Percentiles rank a stretch among this genome's conserved stretches.
phyloP scores from a whole-genome alignment of 495 filamentous ascomycete genomes.

The Aspergillus coremiiformis region DNA sequence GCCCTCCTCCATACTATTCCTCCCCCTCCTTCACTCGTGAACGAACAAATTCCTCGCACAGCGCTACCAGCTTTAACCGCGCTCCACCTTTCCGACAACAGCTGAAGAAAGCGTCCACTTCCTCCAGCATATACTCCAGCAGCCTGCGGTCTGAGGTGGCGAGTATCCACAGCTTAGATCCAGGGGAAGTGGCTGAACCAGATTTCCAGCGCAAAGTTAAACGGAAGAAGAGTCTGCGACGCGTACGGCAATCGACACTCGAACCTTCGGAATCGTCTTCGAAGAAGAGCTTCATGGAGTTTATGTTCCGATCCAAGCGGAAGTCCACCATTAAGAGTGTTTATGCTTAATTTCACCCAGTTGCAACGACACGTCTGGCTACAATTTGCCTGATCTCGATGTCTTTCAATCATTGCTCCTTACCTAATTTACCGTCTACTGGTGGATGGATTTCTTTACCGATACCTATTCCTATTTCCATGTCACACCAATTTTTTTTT shows the following conservation, averaged over 20 bases:
- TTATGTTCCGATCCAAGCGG: conserved; percentile 28
- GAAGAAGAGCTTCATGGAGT: conserved; percentile 31
- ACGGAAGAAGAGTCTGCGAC: conserved; percentile 19
- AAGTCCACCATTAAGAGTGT: conserved; percentile 17
- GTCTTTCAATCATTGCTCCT: background rate
- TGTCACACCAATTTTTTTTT: too few species aligned
- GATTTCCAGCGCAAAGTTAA: conserved; percentile 8
- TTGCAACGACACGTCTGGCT: background rate
- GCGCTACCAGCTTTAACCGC: conserved; percentile 22
- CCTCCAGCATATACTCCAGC: conserved; percentile 67
- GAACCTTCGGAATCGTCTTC: conserved; percentile 11
- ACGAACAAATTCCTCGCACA: conserved; percentile 19
- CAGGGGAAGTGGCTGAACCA: conserved; percentile 1
- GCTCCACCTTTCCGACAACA: conserved; percentile 25
- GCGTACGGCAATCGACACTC: conserved; percentile 5
- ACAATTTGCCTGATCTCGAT: background rate
- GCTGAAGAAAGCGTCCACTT: conserved; percentile 42
- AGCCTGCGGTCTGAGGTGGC: conserved; percentile 53
- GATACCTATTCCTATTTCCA: background rate
- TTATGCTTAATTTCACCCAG: conserved; percentile 19
- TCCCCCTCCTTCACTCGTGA: conserved; percentile 17
- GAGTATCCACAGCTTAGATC: conserved; percentile 31
- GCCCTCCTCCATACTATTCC: conserved; percentile 14
- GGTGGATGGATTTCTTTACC: background rate
- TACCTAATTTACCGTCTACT: background rate